Percentiles rank a stretch among this genome's conserved stretches.
Conservation (phyloP, 352 stramenopile species). For the Phytophthora constricta region DNA sequence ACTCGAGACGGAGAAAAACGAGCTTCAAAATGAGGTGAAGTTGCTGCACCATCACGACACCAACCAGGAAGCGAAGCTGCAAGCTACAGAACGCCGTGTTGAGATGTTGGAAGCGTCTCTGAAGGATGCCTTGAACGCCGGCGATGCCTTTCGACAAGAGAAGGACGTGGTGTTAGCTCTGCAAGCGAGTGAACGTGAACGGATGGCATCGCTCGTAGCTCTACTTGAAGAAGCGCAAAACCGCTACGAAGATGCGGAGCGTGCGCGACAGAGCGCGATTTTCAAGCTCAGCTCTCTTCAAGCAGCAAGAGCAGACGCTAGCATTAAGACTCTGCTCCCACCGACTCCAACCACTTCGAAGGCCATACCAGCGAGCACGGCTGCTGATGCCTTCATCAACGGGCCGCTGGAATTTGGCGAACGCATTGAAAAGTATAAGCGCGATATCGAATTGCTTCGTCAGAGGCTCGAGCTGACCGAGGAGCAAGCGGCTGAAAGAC, state of each 20-base stretch:
- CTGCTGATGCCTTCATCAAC: not conserved
- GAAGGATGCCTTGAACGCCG: slow-evolving; percentile 31
- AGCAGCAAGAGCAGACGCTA: slow-evolving; percentile 37
- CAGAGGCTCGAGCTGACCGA: slow-evolving; percentile 61
- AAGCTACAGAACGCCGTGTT: slow-evolving; percentile 34
- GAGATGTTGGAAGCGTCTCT: slow-evolving; percentile 50
- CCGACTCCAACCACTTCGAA: slow-evolving; percentile 7
- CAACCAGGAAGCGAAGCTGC: slow-evolving; percentile 42
- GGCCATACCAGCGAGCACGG: not conserved
- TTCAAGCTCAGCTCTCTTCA: slow-evolving; percentile 75
- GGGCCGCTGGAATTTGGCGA: slow-evolving; percentile 31
- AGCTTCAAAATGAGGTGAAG: slow-evolving; percentile 50
- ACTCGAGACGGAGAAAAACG: slow-evolving; percentile 55
- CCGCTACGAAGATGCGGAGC: slow-evolving; percentile 63
- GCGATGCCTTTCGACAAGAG: slow-evolving; percentile 37
- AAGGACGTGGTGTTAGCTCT: slow-evolving; percentile 42
- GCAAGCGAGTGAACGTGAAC: slow-evolving; percentile 46
- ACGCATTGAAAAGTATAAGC: slow-evolving; percentile 70
- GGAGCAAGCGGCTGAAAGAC: slow-evolving; percentile 57
- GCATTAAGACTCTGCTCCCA: slow-evolving; percentile 33
- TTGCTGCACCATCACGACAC: slow-evolving; percentile 46
- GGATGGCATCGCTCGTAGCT: slow-evolving; percentile 33
- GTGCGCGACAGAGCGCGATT: slow-evolving; percentile 57
- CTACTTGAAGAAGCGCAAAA: slow-evolving; percentile 52
- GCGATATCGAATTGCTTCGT: slow-evolving; percentile 67